Percentiles rank a stretch among this genome's conserved stretches.
Conservation (phyloP, 2,329 filamentous ascomycete genomes). For the Botrytis paeoniae region DNA sequence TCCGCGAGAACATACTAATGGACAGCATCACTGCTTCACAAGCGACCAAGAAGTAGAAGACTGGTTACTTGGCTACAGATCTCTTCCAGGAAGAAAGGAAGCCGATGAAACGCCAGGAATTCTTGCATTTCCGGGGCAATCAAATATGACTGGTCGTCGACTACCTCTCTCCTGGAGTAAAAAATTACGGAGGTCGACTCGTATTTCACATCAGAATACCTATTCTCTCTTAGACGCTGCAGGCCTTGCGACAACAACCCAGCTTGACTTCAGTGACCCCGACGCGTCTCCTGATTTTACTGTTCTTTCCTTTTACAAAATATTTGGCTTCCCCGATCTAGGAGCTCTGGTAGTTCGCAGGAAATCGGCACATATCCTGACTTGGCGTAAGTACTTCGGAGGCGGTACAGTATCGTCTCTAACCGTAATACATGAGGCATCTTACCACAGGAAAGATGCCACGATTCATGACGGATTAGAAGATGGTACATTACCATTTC, state of each 20-base stretch:
- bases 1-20: conserved; percentile 65
- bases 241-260: conserved; percentile 72
- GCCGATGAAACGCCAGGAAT: conserved; percentile 41
- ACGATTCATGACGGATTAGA: conserved; percentile 78
- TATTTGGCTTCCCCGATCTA: conserved; percentile 91
- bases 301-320: conserved; percentile 87
- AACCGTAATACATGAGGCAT: conserved; percentile 65
- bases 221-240: conserved; percentile 85
- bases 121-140: conserved; percentile 81
- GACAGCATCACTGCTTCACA: conserved; percentile 60
- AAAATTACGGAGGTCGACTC: conserved; percentile 42
- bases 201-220: conserved; percentile 34
- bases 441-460: conserved; percentile 75
- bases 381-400: conserved; percentile 76
- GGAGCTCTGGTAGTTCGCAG: conserved; percentile 80
- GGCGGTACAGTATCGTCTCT: conserved; percentile 93
- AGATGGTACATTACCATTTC: conserved; percentile 86
- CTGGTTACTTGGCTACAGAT: conserved; percentile 52
- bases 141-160: conserved; percentile 43
- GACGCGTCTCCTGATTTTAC: conserved; percentile 74
- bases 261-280: conserved; percentile 64
- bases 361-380: conserved; percentile 60
- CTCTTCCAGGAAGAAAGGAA: conserved; percentile 35
- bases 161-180: conserved; percentile 68
- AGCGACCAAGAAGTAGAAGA: conserved; percentile 58